A percentile compares a stretch with the other conserved stretches of the same genome.
Conservation (phyloP, 129 eudicot genomes). For the Pulicaria dysenterica region DNA sequence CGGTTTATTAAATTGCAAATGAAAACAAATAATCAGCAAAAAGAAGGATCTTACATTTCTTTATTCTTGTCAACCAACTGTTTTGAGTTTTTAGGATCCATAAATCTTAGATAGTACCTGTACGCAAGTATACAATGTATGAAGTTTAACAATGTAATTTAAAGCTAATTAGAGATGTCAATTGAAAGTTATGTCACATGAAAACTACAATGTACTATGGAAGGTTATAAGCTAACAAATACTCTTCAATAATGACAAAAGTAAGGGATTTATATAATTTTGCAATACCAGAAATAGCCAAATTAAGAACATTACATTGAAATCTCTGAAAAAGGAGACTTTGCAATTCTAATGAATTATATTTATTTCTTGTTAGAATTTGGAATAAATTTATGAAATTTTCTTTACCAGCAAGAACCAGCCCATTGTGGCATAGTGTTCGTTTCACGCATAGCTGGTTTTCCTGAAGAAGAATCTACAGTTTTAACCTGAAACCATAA, state of each 20-base stretch:
- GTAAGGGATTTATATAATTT: not conserved
- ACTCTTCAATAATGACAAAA: slow-evolving; percentile 4
- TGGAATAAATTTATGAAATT: slow-evolving; percentile 14
- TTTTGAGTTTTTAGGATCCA: slow-evolving; percentile 86
- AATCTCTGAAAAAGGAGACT: not conserved
- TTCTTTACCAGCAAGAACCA: slow-evolving; percentile 90
- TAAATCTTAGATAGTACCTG: slow-evolving; percentile 98
- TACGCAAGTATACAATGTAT: slow-evolving; percentile 20
- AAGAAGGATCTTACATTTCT: slow-evolving; percentile 61
- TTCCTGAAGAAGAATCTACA: slow-evolving; percentile 70
- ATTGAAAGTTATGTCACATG: not conserved
- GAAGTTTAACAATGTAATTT: slow-evolving; percentile 22
- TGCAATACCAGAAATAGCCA: not conserved
- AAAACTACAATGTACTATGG: slow-evolving; percentile 15
- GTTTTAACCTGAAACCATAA: slow-evolving; percentile 63
- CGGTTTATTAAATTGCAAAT: not conserved
- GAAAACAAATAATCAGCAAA: not conserved
- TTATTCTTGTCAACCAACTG: slow-evolving; percentile 83
- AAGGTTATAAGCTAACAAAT: not conserved
- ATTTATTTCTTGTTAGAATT: slow-evolving; percentile 8
- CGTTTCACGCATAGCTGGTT: slow-evolving; percentile 84
- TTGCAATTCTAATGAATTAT: not conserved
- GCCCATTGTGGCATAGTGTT: slow-evolving; percentile 99
- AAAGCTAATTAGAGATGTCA: slow-evolving; percentile 3
- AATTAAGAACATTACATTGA: not conserved